A percentile compares a stretch with the other conserved stretches of the same genome.
These are phyloP conservation scores for Pterocarpus macrocarpus DNA, from an alignment of 306 rosid species.

Conservation along the genomic window DNA sequence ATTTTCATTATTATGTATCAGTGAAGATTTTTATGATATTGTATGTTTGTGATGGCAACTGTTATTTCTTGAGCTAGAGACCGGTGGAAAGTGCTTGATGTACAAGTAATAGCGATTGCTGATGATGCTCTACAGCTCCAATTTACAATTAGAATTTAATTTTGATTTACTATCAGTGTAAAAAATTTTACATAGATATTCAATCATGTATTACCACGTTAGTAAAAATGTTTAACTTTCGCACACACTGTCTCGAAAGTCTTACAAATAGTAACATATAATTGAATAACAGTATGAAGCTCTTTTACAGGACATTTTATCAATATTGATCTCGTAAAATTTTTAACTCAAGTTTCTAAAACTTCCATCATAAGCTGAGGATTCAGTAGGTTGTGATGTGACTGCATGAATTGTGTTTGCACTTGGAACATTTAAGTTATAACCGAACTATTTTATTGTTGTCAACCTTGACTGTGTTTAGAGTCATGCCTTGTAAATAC, in stretches of 20 bases:
- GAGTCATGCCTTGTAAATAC: conserved; percentile 20
- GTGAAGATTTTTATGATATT: neutral
- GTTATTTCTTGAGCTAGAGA: conserved; percentile 9
- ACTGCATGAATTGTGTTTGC: conserved; percentile 30
- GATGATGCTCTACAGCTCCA: conserved; percentile 30
- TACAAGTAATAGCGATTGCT: neutral
- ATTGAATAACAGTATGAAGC: too few species aligned
- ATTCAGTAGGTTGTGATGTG: conserved; percentile 6
- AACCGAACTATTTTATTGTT: conserved; percentile 33
- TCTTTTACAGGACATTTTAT: too few species aligned
- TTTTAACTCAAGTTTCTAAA: too few species aligned
- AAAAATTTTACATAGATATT: too few species aligned
- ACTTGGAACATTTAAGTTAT: conserved; percentile 12
- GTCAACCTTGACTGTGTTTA: conserved; percentile 10
- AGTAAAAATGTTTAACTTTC: too few species aligned
- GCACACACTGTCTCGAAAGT: too few species aligned
- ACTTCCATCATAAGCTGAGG: conserved; percentile 14
- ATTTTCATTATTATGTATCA: conserved; percentile 10
- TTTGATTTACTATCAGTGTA: too few species aligned
- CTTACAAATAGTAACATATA: too few species aligned
- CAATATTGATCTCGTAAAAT: too few species aligned
- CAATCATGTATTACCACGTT: too few species aligned
- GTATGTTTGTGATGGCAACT: conserved; percentile 13
- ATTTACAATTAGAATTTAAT: too few species aligned
- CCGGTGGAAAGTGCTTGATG: conserved; percentile 27